Conservation (phyloP, 2,329 filamentous ascomycete species). For the Cladophialophora immunda region DNA sequence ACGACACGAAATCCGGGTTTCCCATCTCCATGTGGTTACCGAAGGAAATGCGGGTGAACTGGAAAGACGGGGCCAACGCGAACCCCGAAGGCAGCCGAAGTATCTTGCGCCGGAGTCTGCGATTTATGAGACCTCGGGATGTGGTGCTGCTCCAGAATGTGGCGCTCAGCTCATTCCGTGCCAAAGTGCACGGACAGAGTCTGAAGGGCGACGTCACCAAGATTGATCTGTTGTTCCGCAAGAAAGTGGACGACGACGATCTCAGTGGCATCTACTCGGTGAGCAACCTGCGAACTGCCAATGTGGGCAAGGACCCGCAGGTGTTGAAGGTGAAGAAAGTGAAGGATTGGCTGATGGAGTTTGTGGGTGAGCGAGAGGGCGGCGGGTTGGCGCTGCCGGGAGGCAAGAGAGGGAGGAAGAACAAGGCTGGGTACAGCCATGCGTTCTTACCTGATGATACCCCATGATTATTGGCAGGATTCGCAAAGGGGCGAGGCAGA, state of each 20-base stretch:
- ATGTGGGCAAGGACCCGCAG: conserved; percentile 56
- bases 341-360: conserved; percentile 76
- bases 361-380: conserved; percentile 61
- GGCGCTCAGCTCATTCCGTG: conserved; percentile 76
- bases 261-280: conserved; percentile 66
- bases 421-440: conserved; percentile 19
- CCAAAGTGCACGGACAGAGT: conserved; percentile 84
- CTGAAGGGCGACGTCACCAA: conserved; percentile 75
- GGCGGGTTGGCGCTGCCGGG: conserved; percentile 32
- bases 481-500: too few relatives aligned
- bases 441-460: conserved; percentile 51
- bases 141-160: conserved; percentile 82
- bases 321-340: conserved; percentile 72
- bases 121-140: conserved; percentile 72
- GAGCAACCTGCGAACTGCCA: conserved; percentile 56
- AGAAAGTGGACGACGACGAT: conserved; percentile 61
- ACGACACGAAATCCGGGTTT: conserved; percentile 84
- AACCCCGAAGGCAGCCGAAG: conserved; percentile 41
- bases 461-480: conserved; percentile 41
- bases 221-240: conserved; percentile 71
- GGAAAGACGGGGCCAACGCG: conserved; percentile 41
- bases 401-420: conserved; percentile 28
- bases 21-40: conserved; percentile 83
- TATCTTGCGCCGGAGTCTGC: conserved; percentile 51
- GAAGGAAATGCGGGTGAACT: conserved; percentile 41